Evolutionary conservation across 306 rosid genomes (phyloP).

Genomic region (Trifolium subterraneum): DNA sequence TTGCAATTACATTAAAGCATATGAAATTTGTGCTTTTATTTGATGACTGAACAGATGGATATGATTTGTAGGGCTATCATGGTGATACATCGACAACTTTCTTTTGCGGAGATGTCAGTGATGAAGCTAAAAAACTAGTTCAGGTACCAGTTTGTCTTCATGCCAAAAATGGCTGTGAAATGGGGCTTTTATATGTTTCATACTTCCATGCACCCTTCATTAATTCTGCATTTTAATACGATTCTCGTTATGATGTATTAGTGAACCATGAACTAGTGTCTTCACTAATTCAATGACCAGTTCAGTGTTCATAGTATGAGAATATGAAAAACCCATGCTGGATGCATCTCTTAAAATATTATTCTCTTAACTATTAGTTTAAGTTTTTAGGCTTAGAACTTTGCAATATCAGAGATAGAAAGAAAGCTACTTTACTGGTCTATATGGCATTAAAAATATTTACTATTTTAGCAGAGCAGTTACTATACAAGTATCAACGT

Average conservation of each 20-base stretch:
- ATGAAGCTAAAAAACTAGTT: slow-evolving; percentile 69
- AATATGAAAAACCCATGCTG: slow-evolving; percentile 15
- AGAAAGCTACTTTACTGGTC: slow-evolving; percentile 14
- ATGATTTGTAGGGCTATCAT: slow-evolving; percentile 76
- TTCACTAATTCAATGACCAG: background rate
- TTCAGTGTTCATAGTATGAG: background rate
- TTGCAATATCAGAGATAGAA: background rate
- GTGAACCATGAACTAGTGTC: background rate
- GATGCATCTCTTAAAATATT: background rate
- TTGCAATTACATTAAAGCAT: slow-evolving; percentile 23
- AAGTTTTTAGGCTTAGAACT: background rate
- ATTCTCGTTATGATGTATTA: background rate
- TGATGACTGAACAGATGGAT: slow-evolving; percentile 35
- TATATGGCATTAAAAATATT: slow-evolving; percentile 23
- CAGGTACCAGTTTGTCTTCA: slow-evolving; percentile 59
- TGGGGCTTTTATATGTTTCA: slow-evolving; percentile 29
- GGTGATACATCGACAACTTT: slow-evolving; percentile 91
- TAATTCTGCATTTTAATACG: slow-evolving; percentile 13
- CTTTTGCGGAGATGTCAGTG: slow-evolving; percentile 87
- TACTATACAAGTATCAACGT: background rate
- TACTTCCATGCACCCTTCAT: background rate
- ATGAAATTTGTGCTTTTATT: slow-evolving; percentile 18
- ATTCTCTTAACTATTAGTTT: background rate
- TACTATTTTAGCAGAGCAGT: slow-evolving; percentile 7
- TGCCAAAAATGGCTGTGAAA: slow-evolving; percentile 15